Conservation (phyloP, 2,329 filamentous ascomycete genomes). For the Exophiala sp. region DNA sequence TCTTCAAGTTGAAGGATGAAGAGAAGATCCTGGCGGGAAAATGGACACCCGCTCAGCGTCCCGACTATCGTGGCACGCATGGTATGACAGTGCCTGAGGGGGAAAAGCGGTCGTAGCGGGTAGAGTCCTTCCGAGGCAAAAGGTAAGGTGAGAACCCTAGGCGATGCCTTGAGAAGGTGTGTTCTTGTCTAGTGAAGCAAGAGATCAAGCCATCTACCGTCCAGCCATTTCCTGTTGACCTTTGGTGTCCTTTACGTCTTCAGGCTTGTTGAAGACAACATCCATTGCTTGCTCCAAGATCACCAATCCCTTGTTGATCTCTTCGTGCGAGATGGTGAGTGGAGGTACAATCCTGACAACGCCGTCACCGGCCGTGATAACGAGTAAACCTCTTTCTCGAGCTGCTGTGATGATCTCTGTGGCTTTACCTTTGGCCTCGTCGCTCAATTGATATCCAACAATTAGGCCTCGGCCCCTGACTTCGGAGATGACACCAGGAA, state of each 20-base stretch:
- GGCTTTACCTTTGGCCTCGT: conserved; percentile 56
- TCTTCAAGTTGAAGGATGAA: conserved; percentile 60
- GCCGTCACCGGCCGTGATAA: conserved; percentile 92
- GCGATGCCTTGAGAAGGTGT: no score
- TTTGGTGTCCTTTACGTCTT: conserved; percentile 37
- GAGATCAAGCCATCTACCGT: conserved; percentile 1
- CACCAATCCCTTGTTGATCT: conserved; percentile 73
- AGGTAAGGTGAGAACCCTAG: no score
- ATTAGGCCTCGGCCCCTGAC: conserved; percentile 81
- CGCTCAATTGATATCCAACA: conserved; percentile 75
- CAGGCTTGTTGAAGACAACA: conserved; percentile 47
- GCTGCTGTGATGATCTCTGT: conserved; percentile 73
- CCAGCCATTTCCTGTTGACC: conserved; percentile 45
- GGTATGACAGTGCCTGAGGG: conserved; percentile 55
- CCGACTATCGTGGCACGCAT: conserved; percentile 64
- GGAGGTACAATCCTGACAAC: conserved; percentile 90
- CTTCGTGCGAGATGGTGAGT: conserved; percentile 71
- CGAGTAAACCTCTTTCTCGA: conserved; percentile 77
- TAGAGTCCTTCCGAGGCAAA: no score
- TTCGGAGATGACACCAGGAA: conserved; percentile 71
- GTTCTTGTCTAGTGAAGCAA: not conserved
- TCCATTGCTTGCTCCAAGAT: conserved; percentile 69
- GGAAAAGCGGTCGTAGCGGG: conserved; percentile 20
- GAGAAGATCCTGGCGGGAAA: conserved; percentile 46
- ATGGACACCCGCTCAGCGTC: conserved; percentile 61